Conservation (phyloP, 805 yeast genomes). For the Isabelozyma rhagii region DNA sequence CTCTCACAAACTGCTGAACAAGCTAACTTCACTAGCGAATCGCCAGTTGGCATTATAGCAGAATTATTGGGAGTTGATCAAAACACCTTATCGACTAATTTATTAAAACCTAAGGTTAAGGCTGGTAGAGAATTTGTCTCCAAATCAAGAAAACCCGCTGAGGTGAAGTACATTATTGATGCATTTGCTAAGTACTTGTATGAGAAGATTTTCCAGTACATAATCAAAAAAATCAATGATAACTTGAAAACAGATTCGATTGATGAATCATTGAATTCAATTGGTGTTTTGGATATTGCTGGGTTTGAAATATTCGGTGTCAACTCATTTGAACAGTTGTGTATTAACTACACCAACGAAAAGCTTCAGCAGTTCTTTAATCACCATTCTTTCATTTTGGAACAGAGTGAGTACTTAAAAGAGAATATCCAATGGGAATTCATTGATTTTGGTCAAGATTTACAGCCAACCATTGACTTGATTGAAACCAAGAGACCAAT, state of each 20-base stretch:
- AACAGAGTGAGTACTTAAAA: slow-evolving; percentile 56
- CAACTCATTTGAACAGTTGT: slow-evolving; percentile 58
- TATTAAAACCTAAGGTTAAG: slow-evolving; percentile 78
- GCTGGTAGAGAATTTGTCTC: slow-evolving; percentile 87
- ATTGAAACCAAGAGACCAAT: slow-evolving; percentile 74
- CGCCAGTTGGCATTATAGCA: slow-evolving; percentile 50
- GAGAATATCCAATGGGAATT: slow-evolving; percentile 67
- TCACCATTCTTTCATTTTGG: slow-evolving; percentile 59
- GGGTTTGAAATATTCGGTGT: slow-evolving; percentile 59
- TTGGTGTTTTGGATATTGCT: slow-evolving; percentile 60
- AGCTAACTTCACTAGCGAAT: slow-evolving; percentile 58
- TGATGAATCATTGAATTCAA: slow-evolving; percentile 30
- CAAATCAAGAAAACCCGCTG: slow-evolving; percentile 74
- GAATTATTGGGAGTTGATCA: slow-evolving; percentile 62
- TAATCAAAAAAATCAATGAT: slow-evolving; percentile 73
- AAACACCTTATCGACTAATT: slow-evolving; percentile 49
- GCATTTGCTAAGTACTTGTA: slow-evolving; percentile 86
- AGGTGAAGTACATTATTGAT: slow-evolving; percentile 78
- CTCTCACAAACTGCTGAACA: slow-evolving; percentile 67
- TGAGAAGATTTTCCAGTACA: slow-evolving; percentile 74
- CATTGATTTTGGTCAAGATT: slow-evolving; percentile 90
- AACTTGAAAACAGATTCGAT: slow-evolving; percentile 43
- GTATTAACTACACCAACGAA: slow-evolving; percentile 61
- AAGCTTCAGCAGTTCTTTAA: slow-evolving; percentile 60
- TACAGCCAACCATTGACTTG: slow-evolving; percentile 90